These are phyloP conservation scores for Phytophthora aleatoria DNA, from an alignment of 352 stramenopile genomes.

Conservation along the genomic window DNA sequence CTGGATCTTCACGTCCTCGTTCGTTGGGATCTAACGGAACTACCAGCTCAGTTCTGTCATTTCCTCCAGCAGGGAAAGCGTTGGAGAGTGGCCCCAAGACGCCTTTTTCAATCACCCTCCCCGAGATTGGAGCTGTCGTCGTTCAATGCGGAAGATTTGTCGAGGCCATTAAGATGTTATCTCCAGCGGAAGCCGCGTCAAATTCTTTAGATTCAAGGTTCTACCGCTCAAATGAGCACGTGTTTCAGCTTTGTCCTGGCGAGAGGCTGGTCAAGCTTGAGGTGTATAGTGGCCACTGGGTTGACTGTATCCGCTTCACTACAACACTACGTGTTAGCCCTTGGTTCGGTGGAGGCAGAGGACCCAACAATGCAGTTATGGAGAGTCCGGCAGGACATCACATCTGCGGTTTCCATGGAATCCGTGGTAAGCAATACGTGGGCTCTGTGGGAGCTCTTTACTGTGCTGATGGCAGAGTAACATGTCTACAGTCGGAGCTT, in stretches of 20 bases:
- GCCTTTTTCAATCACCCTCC: slow-evolving; percentile 25
- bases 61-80: slow-evolving; percentile 31
- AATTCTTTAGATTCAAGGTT: slow-evolving; percentile 22
- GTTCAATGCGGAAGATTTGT: slow-evolving; percentile 47
- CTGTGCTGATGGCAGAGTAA: slow-evolving; percentile 14
- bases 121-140: slow-evolving; percentile 32
- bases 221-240: slow-evolving; percentile 45
- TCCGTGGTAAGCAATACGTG: slow-evolving; percentile 40
- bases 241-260: slow-evolving; percentile 47
- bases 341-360: slow-evolving; percentile 53
- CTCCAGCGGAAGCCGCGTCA: slow-evolving; percentile 24
- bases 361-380: slow-evolving; percentile 28
- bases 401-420: slow-evolving; percentile 49
- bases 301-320: slow-evolving; percentile 53
- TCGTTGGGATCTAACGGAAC: background rate
- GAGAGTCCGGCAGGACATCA: slow-evolving; percentile 33
- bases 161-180: slow-evolving; percentile 38
- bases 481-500: background rate
- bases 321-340: slow-evolving; percentile 50
- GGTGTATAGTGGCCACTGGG: slow-evolving; percentile 53
- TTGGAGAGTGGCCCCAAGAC: slow-evolving; percentile 32
- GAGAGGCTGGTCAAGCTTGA: slow-evolving; percentile 50
- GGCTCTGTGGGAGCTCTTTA: slow-evolving; percentile 44
- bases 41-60: slow-evolving; percentile 10
- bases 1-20: background rate